Evolutionary conservation across 2,329 filamentous ascomycete species (phyloP).

Genomic region (Aspergillus sp.): DNA sequence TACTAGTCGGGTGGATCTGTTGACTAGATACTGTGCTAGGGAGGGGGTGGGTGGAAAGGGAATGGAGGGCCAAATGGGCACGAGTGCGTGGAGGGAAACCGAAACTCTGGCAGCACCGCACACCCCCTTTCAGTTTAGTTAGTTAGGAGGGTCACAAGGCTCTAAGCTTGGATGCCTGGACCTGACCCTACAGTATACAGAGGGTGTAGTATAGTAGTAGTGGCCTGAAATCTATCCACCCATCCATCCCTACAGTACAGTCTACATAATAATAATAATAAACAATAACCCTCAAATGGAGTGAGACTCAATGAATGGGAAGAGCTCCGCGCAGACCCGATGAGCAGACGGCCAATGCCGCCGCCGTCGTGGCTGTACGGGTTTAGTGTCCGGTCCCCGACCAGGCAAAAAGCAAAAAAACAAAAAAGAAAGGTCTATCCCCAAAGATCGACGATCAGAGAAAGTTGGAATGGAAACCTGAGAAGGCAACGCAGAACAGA

Average conservation of each 20-base stretch:
- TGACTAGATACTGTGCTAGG: neutral
- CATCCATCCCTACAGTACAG: no score
- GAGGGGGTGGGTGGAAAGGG: neutral
- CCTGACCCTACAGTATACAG: no score
- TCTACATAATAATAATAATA: no score
- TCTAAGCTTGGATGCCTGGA: no score
- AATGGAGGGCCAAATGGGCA: conserved; percentile 8
- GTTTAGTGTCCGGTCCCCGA: neutral
- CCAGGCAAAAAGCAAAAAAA: no score
- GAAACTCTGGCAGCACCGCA: neutral
- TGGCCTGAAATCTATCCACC: no score
- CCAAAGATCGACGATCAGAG: no score
- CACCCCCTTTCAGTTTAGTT: no score
- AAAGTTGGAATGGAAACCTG: no score
- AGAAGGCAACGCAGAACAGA: no score
- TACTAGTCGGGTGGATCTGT: conserved; percentile 5
- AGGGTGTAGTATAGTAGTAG: no score
- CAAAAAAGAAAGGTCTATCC: no score
- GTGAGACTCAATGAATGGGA: neutral
- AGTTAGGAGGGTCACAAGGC: conserved; percentile 12
- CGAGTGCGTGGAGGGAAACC: conserved; percentile 10
- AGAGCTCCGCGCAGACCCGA: neutral
- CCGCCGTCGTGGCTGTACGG: neutral
- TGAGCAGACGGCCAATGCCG: neutral
- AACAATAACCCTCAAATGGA: neutral